Base-by-base conservation (phyloP, 257 asterid species). In the Fraxinus pennsylvanica region DNA sequence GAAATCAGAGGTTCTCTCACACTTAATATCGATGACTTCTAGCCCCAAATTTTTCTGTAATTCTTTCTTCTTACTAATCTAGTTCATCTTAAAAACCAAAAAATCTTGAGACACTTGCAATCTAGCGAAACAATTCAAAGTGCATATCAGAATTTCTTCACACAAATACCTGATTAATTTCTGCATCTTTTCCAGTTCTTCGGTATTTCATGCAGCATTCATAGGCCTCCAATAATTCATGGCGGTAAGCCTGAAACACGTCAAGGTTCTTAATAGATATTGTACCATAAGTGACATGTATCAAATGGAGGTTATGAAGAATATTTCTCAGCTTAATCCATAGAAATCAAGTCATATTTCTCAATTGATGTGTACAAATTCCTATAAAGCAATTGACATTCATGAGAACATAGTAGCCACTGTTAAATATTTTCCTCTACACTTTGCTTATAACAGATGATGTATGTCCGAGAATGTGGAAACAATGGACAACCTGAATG, bases 161-260 rank as follows among this genome's bases (percentile, higher is more conserved):
- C 35, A 52, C 59, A 35, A 61, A 72, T 90, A 95, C 99, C 99
- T 96, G 99, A 70, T 92, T 96, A 73, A 96, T 89, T 91, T 92
- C 99, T 65, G 97, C 98, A 86, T 91, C 98, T 83, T 87, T 93
- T 76, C 98, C 97, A 30, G 92, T 92, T 78, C 88, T 85, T 86
- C 86, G 83, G 77, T 92, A 96, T 75, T 92, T 92, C 94, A 86
- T 84, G 85, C 99, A 96, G 85, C 98, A 93, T 32, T 92, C 96
- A 72, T 88, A 87, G 36, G 99, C 99, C 89, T 96, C 99, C 90
- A 88, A 76, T 74, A 96, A 89, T 81, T 96, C 99, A 75, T 86
- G 88, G 32, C 89, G 93, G 82, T 91, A 96, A 82, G 97, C 94
- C 97, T 96, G 89, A 67, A 74, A 79, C 36, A 68, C 73, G 79